phyloP scores from a whole-genome alignment of 768 basidiomycete species.

The Multifurca ochricompacta region DNA sequence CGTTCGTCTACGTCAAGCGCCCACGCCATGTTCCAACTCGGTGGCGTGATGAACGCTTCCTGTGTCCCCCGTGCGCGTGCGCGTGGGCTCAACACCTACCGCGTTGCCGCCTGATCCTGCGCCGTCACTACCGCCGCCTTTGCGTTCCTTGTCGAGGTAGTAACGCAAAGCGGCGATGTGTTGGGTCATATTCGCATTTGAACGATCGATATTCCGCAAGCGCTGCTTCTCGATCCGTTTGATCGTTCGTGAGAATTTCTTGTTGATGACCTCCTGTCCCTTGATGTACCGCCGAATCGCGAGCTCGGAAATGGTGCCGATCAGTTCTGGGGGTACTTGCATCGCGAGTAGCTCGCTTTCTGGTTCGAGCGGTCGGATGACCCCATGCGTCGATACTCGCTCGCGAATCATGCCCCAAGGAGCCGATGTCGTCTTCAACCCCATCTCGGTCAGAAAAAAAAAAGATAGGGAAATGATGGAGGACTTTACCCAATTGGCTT shows the following conservation, averaged over 20 bases:
- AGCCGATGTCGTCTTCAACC: conserved; percentile 27
- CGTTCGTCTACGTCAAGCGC: conserved; percentile 69
- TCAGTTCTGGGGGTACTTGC: conserved; percentile 49
- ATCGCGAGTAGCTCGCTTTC: conserved; percentile 60
- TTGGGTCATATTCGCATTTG: conserved; percentile 52
- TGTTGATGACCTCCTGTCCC: conserved; percentile 50
- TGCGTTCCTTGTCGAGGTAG: conserved; percentile 29
- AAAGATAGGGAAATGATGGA: not conserved
- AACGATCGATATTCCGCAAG: conserved; percentile 53
- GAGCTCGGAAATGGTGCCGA: conserved; percentile 72
- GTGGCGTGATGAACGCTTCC: conserved; percentile 34
- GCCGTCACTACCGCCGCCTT: not conserved
- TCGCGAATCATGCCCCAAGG: conserved; percentile 78
- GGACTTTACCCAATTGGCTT: conserved; percentile 36
- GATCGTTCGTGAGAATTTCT: conserved; percentile 53
- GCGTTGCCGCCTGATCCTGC: too few relatives aligned
- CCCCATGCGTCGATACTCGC: conserved; percentile 73
- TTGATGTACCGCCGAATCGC: conserved; percentile 70
- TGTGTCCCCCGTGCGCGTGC: conserved; percentile 21
- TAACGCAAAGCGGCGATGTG: conserved; percentile 44
- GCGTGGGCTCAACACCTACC: too few relatives aligned
- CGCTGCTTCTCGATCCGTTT: conserved; percentile 60
- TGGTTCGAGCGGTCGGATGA: conserved; percentile 76
- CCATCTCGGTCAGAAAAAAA: not conserved
- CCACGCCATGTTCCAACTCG: conserved; percentile 79